These are phyloP conservation scores for Fraxinus ornus DNA, from an alignment of 305 asterid species.

Conservation along the genomic window DNA sequence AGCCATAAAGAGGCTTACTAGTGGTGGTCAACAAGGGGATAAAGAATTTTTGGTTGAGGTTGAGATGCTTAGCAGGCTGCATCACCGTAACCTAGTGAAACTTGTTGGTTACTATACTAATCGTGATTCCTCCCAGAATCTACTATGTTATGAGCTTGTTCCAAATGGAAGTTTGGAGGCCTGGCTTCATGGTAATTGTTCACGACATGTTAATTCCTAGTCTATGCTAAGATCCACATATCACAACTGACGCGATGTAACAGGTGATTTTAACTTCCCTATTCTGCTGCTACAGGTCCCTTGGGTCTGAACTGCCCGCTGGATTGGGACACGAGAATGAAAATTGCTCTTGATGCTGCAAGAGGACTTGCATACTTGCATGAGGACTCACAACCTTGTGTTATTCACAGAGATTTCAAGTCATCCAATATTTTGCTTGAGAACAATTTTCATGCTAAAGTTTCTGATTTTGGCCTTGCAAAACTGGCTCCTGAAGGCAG, in stretches of 20 bases:
- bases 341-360: conserved; percentile 97
- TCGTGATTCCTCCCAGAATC: conserved; percentile 75
- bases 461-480: conserved; percentile 97
- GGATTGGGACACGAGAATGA: conserved; percentile 97
- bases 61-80: conserved; percentile 97
- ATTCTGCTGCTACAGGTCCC: conserved; percentile 56
- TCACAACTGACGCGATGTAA: neutral
- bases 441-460: conserved; percentile 87
- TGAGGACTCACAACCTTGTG: conserved; percentile 98
- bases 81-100: conserved; percentile 94
- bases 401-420: conserved; percentile 94
- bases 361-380: conserved; percentile 98
- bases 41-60: conserved; percentile 94
- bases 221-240: conserved; percentile 2
- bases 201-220: neutral
- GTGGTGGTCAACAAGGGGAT: conserved; percentile 96
- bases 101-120: conserved; percentile 89
- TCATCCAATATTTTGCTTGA: conserved; percentile 95
- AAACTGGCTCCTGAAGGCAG: conserved; percentile 98
- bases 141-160: conserved; percentile 95
- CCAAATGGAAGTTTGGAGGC: conserved; percentile 96
- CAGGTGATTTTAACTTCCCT: conserved; percentile 13
- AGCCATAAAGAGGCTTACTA: conserved; percentile 85
- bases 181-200: conserved; percentile 92
- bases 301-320: conserved; percentile 91